Evolutionary conservation across 139 green algal species (phyloP).

Genomic region (Astrephomene gubernaculifera): DNA sequence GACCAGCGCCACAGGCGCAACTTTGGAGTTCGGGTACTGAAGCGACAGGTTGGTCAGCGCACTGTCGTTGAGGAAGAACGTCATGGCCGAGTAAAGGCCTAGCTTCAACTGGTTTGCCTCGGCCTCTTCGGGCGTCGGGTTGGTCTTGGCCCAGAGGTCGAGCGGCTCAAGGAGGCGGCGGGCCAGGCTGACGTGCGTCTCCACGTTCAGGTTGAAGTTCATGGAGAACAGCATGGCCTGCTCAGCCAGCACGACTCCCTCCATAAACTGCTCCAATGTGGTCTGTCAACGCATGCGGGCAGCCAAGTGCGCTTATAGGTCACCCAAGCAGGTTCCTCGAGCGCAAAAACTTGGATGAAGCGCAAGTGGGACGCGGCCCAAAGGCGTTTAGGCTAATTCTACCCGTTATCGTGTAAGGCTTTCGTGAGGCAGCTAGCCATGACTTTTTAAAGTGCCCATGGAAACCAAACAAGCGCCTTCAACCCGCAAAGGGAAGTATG

Average conservation of each 20-base stretch:
- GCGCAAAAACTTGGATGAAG: too few species aligned
- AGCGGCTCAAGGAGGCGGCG: slow-evolving; percentile 15
- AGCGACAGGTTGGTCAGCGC: background rate
- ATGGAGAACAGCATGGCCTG: slow-evolving; percentile 39
- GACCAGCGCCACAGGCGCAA: background rate
- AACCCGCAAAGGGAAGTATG: background rate
- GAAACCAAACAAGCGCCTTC: too few species aligned
- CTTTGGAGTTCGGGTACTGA: slow-evolving; percentile 1
- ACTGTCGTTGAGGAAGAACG: slow-evolving; percentile 45
- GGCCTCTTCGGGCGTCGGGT: slow-evolving; percentile 1
- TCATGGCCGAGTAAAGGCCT: background rate
- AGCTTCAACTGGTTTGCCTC: slow-evolving; percentile 28
- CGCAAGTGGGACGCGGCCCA: too few species aligned
- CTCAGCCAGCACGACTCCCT: slow-evolving; percentile 30
- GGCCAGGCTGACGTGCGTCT: slow-evolving; percentile 24
- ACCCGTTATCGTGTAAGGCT: too few species aligned
- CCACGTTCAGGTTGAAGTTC: slow-evolving; percentile 47
- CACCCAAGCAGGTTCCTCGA: background rate
- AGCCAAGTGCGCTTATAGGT: background rate
- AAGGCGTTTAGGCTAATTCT: too few species aligned
- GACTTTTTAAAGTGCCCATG: too few species aligned
- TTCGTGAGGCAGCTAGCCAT: too few species aligned
- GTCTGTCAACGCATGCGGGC: background rate
- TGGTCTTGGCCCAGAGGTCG: background rate
- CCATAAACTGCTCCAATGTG: slow-evolving; percentile 36